Percentiles rank a stretch among this genome's conserved stretches.
Conservation (phyloP, 2,329 filamentous ascomycete genomes). For the Alternaria sp. region DNA sequence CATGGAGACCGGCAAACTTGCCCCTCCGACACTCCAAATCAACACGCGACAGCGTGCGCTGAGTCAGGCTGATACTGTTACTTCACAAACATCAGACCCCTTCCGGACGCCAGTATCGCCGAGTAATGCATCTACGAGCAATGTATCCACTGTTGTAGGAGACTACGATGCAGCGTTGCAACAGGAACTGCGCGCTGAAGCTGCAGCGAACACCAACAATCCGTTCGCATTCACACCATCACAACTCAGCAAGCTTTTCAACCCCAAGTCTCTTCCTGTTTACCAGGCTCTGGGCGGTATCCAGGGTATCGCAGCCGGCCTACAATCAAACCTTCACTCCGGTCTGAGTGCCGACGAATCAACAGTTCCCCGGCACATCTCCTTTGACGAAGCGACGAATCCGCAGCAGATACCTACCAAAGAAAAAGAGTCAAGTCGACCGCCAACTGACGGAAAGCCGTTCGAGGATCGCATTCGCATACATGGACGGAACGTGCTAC, state of each 20-base stretch:
- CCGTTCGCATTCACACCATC: slow-evolving; percentile 64
- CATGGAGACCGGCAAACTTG: slow-evolving; percentile 40
- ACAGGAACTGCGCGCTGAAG: slow-evolving; percentile 44
- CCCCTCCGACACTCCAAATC: slow-evolving; percentile 38
- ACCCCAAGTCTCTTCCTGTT: slow-evolving; percentile 60
- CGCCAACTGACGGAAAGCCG: slow-evolving; percentile 32
- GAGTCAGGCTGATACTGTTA: slow-evolving; percentile 39
- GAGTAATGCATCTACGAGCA: slow-evolving; percentile 34
- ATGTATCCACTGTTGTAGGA: slow-evolving; percentile 31
- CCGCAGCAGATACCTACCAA: slow-evolving; percentile 39
- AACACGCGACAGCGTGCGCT: slow-evolving; percentile 38
- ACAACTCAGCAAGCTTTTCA: slow-evolving; percentile 63
- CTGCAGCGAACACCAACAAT: slow-evolving; percentile 50
- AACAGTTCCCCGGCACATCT: slow-evolving; percentile 55
- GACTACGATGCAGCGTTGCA: slow-evolving; percentile 43
- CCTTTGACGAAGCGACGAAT: slow-evolving; percentile 61
- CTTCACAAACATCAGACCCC: slow-evolving; percentile 37
- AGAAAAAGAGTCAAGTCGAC: slow-evolving; percentile 27
- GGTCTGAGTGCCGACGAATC: slow-evolving; percentile 63
- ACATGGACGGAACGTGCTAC: slow-evolving; percentile 68
- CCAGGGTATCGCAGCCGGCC: slow-evolving; percentile 61
- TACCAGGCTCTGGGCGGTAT: slow-evolving; percentile 64
- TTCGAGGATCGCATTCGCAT: slow-evolving; percentile 67
- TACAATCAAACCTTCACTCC: slow-evolving; percentile 59
- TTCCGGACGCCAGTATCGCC: slow-evolving; percentile 38